Base-by-base conservation (phyloP, 768 basidiomycete genomes). In the Clitopilus passeckerianus region DNA sequence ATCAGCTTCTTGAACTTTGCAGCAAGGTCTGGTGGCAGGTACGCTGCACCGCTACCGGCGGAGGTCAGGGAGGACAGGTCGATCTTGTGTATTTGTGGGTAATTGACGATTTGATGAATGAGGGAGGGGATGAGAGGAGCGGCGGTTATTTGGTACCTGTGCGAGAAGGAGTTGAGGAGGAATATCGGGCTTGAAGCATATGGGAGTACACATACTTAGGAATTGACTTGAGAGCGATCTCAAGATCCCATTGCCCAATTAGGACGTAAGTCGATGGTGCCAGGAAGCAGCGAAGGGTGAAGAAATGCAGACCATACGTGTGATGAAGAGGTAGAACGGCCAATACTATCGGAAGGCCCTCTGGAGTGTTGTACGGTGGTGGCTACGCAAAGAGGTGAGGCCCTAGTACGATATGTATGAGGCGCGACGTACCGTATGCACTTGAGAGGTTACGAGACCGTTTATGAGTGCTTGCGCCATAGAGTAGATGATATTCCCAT, bases 281-380 rank as follows among this genome's bases (percentile, higher is more conserved):
- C 14, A 82, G 63, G 54, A 84, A 78, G 0, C 74, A 62, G 20
- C 81, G 80, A 67, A 90, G 79, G 9, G 73, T 69, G 60, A 79
- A 77, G 0, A 71, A 56, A 58, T 87, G 80, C n/a, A 89, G 73
- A 1, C 82, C 91, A 63, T 83, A 89, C 0, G 78, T 72, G 62
- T 92, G 90, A 63, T 89, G 83, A 37, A 91, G 74, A 0, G 90
- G 90, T 1, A 92, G 71, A 60, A 85, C 84, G 0, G 77, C 85
- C 50, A 91, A 77, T 0, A 63, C 62, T 5, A 85, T 69, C 2
- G 84, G 81, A 4, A 78, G 67, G 27, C 77, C 78, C 57, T 76
- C 77, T 2, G 80, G 80, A 3, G 74, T 78, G 4, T 67, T 64
- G 24, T 74, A 75, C 6, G 65, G 65, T 30, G 73, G 74, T 12